Evolutionary conservation across 106 monocot genomes (phyloP), one percentile per base, ranked within the genome.

Genomic region (Iris macrosiphon): DNA sequence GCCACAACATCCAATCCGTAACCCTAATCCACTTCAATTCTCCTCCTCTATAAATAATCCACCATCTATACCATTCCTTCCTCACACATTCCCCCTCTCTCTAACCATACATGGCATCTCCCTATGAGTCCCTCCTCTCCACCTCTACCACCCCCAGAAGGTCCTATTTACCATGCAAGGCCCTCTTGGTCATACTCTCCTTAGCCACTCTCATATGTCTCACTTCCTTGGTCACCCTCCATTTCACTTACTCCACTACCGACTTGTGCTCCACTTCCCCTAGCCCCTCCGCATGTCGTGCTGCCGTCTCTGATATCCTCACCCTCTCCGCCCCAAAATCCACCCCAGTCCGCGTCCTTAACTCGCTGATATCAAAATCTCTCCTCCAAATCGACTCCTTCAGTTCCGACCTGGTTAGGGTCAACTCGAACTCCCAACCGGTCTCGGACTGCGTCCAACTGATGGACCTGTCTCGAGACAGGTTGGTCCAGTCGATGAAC

Each of bases 401-500:
- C 34, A 5, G 62, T 40, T 40, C 19, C 55, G 63, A 5, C 31
- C 58, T 34, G n/a, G n/a, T n/a, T n/a, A n/a, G n/a, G 15, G 60
- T 55, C n/a, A n/a, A n/a, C n/a, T n/a, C n/a, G n/a, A 14, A 30
- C 38, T 2, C 11, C 19, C 6, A 62, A 49, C 15, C 35, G 30
- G 35, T 26, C 62, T 37, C 9, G 25, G 80, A 81, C 57, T 81
- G 80, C 60, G 3, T 67, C 7, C 50, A 71, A 0, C 66, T 81
- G 26, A 16, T 81, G 31, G 59, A 71, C 29, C 60, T 70, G 37
- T 74, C 79, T 2, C 74, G 52, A 17, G 79, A 74, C 65, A 59
- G 49, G 10, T 31, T 75, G 6, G 6, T 19, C 24, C 10, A 24
- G 45, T 50, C 63, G 29, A 42, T 26, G 40, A 9, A 38, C 8